Evolutionary conservation across 2,329 filamentous ascomycete genomes (phyloP).

Genomic region (Leptographium wingfieldii): DNA sequence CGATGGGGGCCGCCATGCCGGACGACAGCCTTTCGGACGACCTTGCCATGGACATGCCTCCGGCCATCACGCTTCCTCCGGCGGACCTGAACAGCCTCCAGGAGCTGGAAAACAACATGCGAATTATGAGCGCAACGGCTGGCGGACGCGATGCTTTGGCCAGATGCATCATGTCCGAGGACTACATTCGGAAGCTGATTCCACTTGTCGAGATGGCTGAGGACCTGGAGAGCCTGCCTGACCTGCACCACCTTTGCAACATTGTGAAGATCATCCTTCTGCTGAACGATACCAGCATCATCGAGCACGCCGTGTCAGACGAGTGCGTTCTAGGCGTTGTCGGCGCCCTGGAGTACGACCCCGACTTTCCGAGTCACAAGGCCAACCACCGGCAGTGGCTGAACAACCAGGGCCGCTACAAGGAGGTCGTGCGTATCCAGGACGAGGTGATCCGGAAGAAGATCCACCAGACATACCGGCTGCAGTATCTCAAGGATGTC

Average conservation of each 20-base stretch:
- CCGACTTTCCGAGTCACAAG: conserved; percentile 94
- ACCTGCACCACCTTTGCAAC: conserved; percentile 86
- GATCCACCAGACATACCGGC: conserved; percentile 89
- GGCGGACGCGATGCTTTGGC: conserved; percentile 73
- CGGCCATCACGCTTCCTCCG: conserved; percentile 60
- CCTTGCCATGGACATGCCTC: conserved; percentile 57
- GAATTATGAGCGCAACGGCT: conserved; percentile 60
- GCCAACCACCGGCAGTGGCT: conserved; percentile 94
- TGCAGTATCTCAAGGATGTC: conserved; percentile 98
- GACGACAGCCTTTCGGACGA: conserved; percentile 89
- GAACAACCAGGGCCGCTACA: conserved; percentile 77
- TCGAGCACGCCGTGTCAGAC: conserved; percentile 87
- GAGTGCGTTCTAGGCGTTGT: conserved; percentile 84
- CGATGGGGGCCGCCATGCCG: conserved; percentile 36
- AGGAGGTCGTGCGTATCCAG: conserved; percentile 89
- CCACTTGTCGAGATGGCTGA: conserved; percentile 81
- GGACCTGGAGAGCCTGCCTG: conserved; percentile 73
- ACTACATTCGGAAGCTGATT: conserved; percentile 79
- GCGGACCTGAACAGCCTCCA: conserved; percentile 71
- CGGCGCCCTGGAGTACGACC: conserved; percentile 92
- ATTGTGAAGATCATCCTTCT: conserved; percentile 96
- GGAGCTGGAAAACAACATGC: conserved; percentile 78
- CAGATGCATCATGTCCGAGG: conserved; percentile 73
- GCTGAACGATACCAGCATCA: conserved; percentile 87
- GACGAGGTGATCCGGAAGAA: conserved; percentile 71